These are phyloP conservation scores for Cruciata laevipes DNA, from an alignment of 257 asterid genomes.

Conservation along the genomic window DNA sequence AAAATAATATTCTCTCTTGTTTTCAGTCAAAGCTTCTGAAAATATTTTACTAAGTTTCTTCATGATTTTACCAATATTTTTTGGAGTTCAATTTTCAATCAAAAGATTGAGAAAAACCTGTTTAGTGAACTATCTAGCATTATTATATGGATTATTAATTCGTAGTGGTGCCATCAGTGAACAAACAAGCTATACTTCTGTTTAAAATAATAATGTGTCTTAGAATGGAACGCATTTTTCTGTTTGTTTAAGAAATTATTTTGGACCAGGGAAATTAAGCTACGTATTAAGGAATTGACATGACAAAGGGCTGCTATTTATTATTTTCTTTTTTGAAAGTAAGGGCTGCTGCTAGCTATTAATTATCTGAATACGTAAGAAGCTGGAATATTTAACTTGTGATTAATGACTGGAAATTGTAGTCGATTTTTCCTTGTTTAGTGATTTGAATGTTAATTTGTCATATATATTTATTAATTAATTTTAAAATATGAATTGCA, in stretches of 20 bases:
- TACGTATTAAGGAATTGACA: neutral
- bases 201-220: no score
- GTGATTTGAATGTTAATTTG: neutral
- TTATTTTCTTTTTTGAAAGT: no score
- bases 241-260: neutral
- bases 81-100: neutral
- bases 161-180: neutral
- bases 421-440: no score
- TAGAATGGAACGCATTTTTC: no score
- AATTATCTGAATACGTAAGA: neutral
- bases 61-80: neutral
- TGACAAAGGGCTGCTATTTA: neutral
- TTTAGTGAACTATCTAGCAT: no score
- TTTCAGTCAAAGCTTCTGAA: neutral
- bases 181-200: neutral
- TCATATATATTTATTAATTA: no score
- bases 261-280: neutral
- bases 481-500: conserved; percentile 20
- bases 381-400: no score
- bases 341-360: no score
- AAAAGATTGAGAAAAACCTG: no score
- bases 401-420: no score
- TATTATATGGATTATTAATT: no score
- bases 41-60: neutral
- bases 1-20: neutral